Base-by-base conservation (phyloP, 352 stramenopile genomes). In the Phytophthora vignae region DNA sequence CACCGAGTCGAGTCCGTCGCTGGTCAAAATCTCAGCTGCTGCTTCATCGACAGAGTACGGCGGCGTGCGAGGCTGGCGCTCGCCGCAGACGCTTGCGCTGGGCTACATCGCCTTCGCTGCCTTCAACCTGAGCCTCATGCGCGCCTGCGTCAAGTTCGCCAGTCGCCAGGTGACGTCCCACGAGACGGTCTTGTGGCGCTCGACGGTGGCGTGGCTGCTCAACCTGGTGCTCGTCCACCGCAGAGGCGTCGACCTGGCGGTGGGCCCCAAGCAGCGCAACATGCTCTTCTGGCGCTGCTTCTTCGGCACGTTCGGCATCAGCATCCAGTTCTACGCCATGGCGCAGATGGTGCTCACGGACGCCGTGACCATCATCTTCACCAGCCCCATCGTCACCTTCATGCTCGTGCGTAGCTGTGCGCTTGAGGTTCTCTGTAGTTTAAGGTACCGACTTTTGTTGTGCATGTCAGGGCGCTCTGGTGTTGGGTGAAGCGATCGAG, bases 261-360 rank as follows among this genome's bases (percentile, higher is more conserved):
- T 91, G 1, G 50, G 63, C 1, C 48, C n/a, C 2, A 49, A 71
- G 29, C 61, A 76, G 42, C 62, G 74, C 14, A 55, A 31, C 4
- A 60, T 81, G 55, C 70, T 90, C 27, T 67, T 82, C 38, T 69
- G 84, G 36, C 77, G 82, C 52, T 85, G 77, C 60, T 69, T 86
- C 19, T 82, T 83, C 42, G 85, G 85, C 21, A 90, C 84, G 7
- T 69, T 70, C 6, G 85, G 74, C 5, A 91, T 92, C 36, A 76
- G 77, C 27, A 82, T 92, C 60, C 74, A 77, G 55, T 92, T 91
- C 65, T 93, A 87, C 68, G 82, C 84, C 19, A 90, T 93, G 56
- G 84, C 82, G 21, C 74, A 86, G 33, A 93, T 93, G 85, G 82
- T 93, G 60, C 71, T 93, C 4, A 84, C 84, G 1, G 85, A 93